Evolutionary conservation across 75 land plant genomes (phyloP).

Genomic region (Sequoia sempervirens): DNA sequence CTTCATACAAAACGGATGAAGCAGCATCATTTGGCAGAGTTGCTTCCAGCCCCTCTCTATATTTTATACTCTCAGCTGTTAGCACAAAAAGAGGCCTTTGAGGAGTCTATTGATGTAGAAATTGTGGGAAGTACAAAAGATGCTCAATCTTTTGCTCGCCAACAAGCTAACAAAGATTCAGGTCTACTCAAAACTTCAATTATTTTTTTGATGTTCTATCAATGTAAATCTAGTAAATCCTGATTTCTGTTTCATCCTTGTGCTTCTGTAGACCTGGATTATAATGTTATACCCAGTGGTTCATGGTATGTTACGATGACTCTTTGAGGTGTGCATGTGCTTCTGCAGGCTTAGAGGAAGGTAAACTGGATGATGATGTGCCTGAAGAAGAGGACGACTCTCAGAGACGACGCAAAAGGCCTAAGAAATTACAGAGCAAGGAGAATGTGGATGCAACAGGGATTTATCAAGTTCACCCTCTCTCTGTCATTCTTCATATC

Average conservation of each 20-base stretch:
- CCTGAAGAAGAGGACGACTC: conserved; percentile 89
- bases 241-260: neutral
- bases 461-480: conserved; percentile 74
- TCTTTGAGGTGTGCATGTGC: conserved; percentile 17
- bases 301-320: neutral
- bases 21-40: conserved; percentile 80
- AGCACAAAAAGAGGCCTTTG: conserved; percentile 93
- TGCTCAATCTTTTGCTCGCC: conserved; percentile 73
- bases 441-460: conserved; percentile 52
- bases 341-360: conserved; percentile 37
- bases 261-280: neutral
- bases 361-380: conserved; percentile 59
- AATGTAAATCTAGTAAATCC: neutral
- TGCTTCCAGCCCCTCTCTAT: conserved; percentile 93
- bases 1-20: conserved; percentile 81
- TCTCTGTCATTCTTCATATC: conserved; percentile 65
- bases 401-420: conserved; percentile 78
- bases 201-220: conserved; percentile 1
- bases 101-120: conserved; percentile 81
- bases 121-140: conserved; percentile 88
- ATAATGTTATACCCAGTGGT: neutral
- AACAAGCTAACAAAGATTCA: conserved; percentile 65
- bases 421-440: conserved; percentile 58
- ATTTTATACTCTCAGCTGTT: conserved; percentile 75
- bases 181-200: conserved; percentile 37